Conservation (phyloP, 495 filamentous ascomycete genomes). For the Lentithecium fluviatile region DNA sequence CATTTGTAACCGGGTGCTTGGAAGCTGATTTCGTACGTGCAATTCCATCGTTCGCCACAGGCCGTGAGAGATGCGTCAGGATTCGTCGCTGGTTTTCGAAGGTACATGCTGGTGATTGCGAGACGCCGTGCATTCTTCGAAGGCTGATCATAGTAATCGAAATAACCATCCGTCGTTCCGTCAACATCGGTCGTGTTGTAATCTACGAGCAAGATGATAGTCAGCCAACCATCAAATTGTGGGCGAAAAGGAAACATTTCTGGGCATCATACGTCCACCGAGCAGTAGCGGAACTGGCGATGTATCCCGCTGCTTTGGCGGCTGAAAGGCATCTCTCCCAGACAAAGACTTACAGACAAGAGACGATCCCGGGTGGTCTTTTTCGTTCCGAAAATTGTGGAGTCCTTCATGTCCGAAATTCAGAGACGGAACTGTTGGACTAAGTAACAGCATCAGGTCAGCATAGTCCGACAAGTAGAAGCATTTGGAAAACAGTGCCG, state of each 20-base stretch:
- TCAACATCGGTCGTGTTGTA: conserved; percentile 43
- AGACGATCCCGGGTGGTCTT: conserved; percentile 36
- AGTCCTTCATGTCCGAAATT: conserved; percentile 37
- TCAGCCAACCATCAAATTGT: too few relatives aligned
- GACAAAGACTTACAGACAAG: conserved; percentile 27
- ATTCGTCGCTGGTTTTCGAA: conserved; percentile 29
- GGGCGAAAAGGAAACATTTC: too few relatives aligned
- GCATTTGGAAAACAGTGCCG: too few relatives aligned
- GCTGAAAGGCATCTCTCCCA: too few relatives aligned
- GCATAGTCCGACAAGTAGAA: too few relatives aligned
- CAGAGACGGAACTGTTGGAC: conserved; percentile 32
- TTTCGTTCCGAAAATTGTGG: conserved; percentile 33
- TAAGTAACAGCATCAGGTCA: too few relatives aligned
- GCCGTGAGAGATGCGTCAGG: conserved; percentile 15
- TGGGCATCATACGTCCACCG: too few relatives aligned
- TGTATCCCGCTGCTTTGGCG: too few relatives aligned
- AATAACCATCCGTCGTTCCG: conserved; percentile 17
- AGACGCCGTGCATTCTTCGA: conserved; percentile 35
- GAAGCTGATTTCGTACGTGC: conserved; percentile 41
- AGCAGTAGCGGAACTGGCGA: too few relatives aligned
- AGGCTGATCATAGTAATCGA: conserved; percentile 46
- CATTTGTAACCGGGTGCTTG: conserved; percentile 46
- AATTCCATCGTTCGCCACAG: conserved; percentile 41
- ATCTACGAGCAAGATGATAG: conserved; percentile 1
- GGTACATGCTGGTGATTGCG: conserved; percentile 34